Conservation (phyloP, 345 rosid species). For the Melaleuca quinquenervia region DNA sequence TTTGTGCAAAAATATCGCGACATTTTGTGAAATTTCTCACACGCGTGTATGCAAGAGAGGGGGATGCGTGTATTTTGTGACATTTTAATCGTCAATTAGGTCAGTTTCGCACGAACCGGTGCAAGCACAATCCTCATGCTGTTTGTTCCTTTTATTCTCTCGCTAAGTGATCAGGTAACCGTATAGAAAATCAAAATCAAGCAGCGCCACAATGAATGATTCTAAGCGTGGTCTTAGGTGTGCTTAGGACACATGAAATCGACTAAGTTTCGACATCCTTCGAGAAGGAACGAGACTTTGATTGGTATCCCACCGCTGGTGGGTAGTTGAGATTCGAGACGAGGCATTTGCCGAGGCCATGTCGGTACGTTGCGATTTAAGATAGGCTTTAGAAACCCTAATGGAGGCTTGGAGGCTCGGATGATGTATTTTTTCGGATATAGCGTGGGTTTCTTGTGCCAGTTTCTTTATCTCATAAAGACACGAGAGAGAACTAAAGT, state of each 20-base stretch:
- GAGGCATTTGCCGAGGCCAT: neutral
- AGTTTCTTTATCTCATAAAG: neutral
- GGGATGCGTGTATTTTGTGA: no score
- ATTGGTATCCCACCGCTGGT: no score
- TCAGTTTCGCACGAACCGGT: no score
- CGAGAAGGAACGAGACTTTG: neutral
- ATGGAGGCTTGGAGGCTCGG: neutral
- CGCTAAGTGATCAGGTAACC: no score
- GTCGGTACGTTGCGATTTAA: neutral
- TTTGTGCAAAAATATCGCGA: no score
- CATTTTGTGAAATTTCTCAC: no score
- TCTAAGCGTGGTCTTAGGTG: neutral
- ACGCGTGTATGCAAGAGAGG: no score
- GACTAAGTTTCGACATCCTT: neutral
- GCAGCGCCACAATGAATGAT: no score
- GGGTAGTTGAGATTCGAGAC: neutral
- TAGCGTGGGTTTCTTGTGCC: neutral
- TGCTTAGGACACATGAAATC: neutral
- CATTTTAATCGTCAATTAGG: no score
- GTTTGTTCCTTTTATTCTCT: no score
- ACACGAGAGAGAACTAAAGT: neutral
- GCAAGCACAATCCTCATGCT: no score
- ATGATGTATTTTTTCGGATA: neutral
- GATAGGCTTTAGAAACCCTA: neutral
- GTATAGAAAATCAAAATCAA: neutral